Conservation (phyloP, 2,329 filamentous ascomycete genomes). For the Curvularia spicifera region DNA sequence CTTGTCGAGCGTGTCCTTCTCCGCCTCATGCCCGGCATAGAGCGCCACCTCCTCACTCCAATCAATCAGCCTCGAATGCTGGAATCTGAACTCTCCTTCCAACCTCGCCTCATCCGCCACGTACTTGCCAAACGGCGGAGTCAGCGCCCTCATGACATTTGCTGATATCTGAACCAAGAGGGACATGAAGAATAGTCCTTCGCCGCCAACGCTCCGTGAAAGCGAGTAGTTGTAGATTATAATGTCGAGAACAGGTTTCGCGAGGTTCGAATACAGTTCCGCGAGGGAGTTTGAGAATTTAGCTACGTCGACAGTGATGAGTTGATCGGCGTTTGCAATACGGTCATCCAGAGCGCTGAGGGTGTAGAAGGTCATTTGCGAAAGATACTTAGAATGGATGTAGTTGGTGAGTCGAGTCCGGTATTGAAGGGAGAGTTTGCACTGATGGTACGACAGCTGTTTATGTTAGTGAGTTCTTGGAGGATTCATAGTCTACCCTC, state of each 20-base stretch:
- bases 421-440: conserved; percentile 90
- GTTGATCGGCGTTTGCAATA: conserved; percentile 97
- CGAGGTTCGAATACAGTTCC: conserved; percentile 93
- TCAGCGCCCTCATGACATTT: conserved; percentile 89
- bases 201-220: conserved; percentile 92
- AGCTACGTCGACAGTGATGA: conserved; percentile 95
- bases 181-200: conserved; percentile 94
- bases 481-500: background rate
- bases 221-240: conserved; percentile 95
- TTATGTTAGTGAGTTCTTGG: conserved; percentile 24
- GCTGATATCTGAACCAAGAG: conserved; percentile 92
- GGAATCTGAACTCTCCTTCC: conserved; percentile 95
- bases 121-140: conserved; percentile 95
- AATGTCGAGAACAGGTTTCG: conserved; percentile 94
- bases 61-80: conserved; percentile 93
- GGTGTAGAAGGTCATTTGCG: conserved; percentile 97
- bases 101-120: conserved; percentile 94
- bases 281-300: conserved; percentile 96
- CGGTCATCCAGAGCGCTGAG: conserved; percentile 93
- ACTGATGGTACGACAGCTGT: conserved; percentile 94
- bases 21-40: conserved; percentile 88
- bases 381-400: conserved; percentile 94
- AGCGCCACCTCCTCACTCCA: conserved; percentile 94
- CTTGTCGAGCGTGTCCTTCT: conserved; percentile 96
- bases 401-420: conserved; percentile 90